Base-by-base conservation (phyloP, 495 filamentous ascomycete species). In the Achaetomiella virescens region DNA sequence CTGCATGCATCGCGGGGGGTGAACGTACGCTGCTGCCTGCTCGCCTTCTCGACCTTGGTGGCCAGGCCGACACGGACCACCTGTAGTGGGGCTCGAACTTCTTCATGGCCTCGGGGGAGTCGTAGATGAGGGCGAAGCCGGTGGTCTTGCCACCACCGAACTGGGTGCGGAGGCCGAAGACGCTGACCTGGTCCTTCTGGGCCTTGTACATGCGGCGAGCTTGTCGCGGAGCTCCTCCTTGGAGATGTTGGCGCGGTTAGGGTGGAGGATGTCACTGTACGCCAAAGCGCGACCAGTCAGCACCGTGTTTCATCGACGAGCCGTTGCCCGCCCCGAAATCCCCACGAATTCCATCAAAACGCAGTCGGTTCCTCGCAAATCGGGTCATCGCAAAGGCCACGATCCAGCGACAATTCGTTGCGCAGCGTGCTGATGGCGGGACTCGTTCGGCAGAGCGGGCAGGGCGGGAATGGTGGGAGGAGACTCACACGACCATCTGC, bases 401-500 rank as follows among this genome's bases (percentile, higher is more conserved):
- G 37, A 20, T 53, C 15, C 40, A 45, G 25, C 10, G 35, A 15
- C 15, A 22, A 55, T 48, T 46, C 36, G 51, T 57, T 55, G 55
- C 48, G 33, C 57, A 33, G 6, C 33, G 9, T 40, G 25, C 1
- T 41, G 44, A 41, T 27, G 51, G 21, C 37, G 51, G 40, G 42
- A 49, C 15, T 48, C n/a, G 25, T 36, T 37, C 33, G 52, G 21
- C 4, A 45, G 22, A 29, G 33, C 38, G 54, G 58, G 35, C 40
- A 41, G 25, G 17, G 40, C 29, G 33, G 33, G 44, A 27, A 51
- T 36, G 38, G 7, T 15, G 48, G n/a, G 60, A 48, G 57, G 46
- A 51, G 69, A 88, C 95, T 84, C 92, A 99, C 93, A 97, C 89
- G 78, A 99, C 95, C 93, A 99, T 97, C 85, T 99, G 95, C 83